These are phyloP conservation scores for Lepiota brunneoincarnata DNA, from an alignment of 768 basidiomycete species.

Conservation along the genomic window DNA sequence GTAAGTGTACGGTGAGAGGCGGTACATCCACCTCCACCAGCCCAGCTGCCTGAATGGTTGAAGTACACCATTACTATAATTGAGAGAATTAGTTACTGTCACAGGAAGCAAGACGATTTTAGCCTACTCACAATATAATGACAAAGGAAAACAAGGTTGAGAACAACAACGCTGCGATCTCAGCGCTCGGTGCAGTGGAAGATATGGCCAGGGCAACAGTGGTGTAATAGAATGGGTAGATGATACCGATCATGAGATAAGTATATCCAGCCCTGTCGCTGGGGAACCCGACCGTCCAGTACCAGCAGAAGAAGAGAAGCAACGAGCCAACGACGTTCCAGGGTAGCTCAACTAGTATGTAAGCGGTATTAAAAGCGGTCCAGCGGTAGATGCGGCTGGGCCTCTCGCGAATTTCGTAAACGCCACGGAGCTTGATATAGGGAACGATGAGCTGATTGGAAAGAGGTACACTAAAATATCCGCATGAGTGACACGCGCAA, in stretches of 20 bases:
- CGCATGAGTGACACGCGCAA: too few species aligned
- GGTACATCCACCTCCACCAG: constrained; percentile 59
- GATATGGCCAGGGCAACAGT: constrained; percentile 60
- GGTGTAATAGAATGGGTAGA: constrained; percentile 61
- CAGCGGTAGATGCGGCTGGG: constrained; percentile 66
- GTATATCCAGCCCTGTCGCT: constrained; percentile 55
- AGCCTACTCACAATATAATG: constrained; percentile 48
- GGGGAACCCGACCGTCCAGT: constrained; percentile 65
- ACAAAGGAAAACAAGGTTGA: constrained; percentile 60
- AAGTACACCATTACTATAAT: constrained; percentile 55
- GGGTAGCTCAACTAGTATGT: constrained; percentile 55
- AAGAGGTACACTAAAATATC: constrained; percentile 39
- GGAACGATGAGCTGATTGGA: constrained; percentile 63
- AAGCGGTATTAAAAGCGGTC: constrained; percentile 54
- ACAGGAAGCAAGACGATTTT: neutral
- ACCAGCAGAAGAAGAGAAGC: constrained; percentile 66
- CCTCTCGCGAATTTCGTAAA: constrained; percentile 70
- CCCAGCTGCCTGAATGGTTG: constrained; percentile 61
- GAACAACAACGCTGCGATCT: constrained; percentile 58
- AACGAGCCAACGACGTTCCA: constrained; percentile 60
- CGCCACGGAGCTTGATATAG: constrained; percentile 53
- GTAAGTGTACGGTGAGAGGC: constrained; percentile 48
- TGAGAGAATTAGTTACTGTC: neutral
- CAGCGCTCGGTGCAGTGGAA: constrained; percentile 54
- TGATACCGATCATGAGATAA: constrained; percentile 49